Percentiles rank a stretch among this genome's conserved stretches.
phyloP scores from a whole-genome alignment of 2,329 filamentous ascomycete species.

The Myriosclerotinia scirpicola region DNA sequence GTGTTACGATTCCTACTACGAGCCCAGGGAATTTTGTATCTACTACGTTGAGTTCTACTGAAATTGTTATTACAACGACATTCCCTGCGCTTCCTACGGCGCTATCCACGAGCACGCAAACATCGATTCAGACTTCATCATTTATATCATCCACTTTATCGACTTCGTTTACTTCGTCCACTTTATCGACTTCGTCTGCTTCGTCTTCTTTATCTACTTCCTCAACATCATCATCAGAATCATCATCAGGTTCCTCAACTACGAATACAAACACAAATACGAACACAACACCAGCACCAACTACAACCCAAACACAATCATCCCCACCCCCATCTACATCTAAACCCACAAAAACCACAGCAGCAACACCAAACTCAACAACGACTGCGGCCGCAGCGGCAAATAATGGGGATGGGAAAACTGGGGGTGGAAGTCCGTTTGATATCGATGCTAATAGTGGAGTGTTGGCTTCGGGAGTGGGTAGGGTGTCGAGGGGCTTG shows the following conservation, averaged over 20 bases:
- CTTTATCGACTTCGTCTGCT: too few species aligned
- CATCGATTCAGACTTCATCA: background rate
- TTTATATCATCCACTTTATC: background rate
- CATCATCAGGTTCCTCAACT: background rate
- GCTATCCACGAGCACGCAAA: background rate
- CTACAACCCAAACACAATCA: background rate
- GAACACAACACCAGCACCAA: background rate
- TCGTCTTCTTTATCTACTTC: background rate
- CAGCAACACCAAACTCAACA: background rate
- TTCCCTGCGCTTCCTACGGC: background rate
- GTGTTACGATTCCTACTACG: conserved; percentile 19
- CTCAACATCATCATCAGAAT: background rate
- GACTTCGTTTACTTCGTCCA: too few species aligned
- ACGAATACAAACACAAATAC: background rate
- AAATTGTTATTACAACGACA: background rate
- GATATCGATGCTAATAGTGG: conserved; percentile 23
- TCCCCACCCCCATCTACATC: background rate
- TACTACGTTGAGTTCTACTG: too few species aligned
- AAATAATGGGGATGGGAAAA: conserved; percentile 13
- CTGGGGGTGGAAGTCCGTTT: conserved; percentile 25
- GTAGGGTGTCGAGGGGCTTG: background rate
- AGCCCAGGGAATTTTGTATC: background rate
- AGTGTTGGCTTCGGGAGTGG: background rate
- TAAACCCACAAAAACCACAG: background rate
- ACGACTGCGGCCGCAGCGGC: background rate